Percentiles rank a stretch among this genome's conserved stretches.
These are phyloP conservation scores for Tulasnella calospora DNA, from an alignment of 768 basidiomycete genomes.

Conservation along the genomic window DNA sequence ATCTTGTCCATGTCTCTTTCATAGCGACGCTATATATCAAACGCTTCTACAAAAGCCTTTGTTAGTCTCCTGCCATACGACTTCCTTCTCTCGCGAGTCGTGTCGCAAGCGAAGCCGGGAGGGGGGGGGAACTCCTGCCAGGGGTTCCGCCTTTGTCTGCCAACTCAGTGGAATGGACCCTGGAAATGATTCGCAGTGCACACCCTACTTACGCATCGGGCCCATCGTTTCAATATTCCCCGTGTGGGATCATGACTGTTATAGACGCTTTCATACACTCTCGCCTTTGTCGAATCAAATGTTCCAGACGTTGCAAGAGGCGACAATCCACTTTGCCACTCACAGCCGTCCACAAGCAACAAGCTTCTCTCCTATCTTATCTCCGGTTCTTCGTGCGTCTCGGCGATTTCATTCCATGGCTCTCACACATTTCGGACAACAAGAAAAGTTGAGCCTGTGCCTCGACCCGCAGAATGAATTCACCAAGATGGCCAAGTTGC, in stretches of 20 bases:
- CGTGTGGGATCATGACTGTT: background rate
- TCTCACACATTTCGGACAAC: background rate
- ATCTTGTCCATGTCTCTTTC: no score
- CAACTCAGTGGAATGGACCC: background rate
- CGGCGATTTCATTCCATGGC: background rate
- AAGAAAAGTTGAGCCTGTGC: background rate
- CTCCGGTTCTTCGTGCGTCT: background rate
- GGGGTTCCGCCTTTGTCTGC: slow-evolving; percentile 1
- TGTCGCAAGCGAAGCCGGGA: background rate
- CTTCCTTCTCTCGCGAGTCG: background rate
- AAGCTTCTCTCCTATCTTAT: background rate
- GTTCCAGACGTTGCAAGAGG: no score
- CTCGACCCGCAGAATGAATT: background rate
- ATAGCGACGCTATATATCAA: no score
- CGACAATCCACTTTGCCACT: no score
- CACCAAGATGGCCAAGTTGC: background rate
- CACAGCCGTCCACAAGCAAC: background rate
- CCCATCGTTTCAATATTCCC: background rate
- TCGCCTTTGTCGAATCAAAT: background rate
- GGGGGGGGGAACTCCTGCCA: background rate
- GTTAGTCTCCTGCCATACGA: no score
- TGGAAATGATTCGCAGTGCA: background rate
- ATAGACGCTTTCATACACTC: background rate
- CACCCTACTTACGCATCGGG: background rate
- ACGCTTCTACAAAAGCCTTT: no score